Evolutionary conservation across 257 asterid species (phyloP).

Genomic region (Nicotiana tomentosiformis): DNA sequence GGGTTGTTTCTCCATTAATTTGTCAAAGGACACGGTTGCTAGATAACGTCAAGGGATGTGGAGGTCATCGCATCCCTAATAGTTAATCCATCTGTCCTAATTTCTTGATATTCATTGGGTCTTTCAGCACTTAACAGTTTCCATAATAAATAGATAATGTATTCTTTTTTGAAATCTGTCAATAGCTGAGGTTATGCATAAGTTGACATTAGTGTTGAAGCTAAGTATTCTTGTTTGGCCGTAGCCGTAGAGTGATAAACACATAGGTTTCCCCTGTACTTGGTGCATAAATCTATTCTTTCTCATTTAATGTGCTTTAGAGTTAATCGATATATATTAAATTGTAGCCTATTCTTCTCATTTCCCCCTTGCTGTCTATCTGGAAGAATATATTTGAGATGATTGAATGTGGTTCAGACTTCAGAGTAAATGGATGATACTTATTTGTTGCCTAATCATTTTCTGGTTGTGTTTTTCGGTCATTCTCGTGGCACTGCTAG

Average conservation of each 20-base stretch:
- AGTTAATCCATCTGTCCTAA: not conserved
- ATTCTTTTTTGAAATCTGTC: not conserved
- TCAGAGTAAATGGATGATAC: not conserved
- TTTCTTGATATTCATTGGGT: not conserved
- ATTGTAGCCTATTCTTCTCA: not conserved
- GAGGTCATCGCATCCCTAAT: not conserved
- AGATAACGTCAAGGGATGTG: not conserved
- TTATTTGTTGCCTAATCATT: not conserved
- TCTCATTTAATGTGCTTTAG: not conserved
- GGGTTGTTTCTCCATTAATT: not conserved
- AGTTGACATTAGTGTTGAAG: not conserved
- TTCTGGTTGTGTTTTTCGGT: not conserved
- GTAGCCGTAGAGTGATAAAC: not conserved
- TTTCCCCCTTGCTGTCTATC: not conserved
- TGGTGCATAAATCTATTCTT: not conserved
- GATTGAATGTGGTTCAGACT: not conserved
- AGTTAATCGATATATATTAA: not conserved
- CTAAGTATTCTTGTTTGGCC: not conserved
- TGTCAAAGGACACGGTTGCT: not conserved
- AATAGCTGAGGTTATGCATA: not conserved
- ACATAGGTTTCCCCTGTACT: not conserved
- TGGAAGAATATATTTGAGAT: not conserved
- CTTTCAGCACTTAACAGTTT: not conserved
- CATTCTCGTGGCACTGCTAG: not conserved
- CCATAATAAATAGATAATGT: not conserved